Evolutionary conservation across 352 stramenopile genomes (phyloP), one percentile per base, ranked within the genome.

Genomic region (Phytophthora kernoviae): DNA sequence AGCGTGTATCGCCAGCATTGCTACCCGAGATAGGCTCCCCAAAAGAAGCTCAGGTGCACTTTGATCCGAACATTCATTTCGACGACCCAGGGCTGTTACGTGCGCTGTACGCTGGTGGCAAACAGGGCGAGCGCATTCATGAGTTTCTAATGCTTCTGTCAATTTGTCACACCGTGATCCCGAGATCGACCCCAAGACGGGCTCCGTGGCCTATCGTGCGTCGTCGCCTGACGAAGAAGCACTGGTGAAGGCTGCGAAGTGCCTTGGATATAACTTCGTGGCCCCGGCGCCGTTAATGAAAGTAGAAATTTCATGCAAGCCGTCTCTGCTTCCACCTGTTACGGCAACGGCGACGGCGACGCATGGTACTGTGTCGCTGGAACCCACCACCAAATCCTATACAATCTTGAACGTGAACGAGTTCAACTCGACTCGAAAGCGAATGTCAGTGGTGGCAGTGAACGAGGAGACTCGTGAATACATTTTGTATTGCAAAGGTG

Each of bases 401-500:
- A 83, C 69, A 24, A 79, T 93, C n/a, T 55, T 94, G 20, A 88
- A 92, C 60, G 76, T 94, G 21, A 88, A 88, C 53, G 84, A 94
- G 70, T 94, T 94, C 68, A 92, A 88, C 53, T 98, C 90, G 39
- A 83, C 97, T 21, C 77, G 97, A n/a, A 99, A 99, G 69, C 80
- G 97, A 46, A 99, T 99, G 97, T 98, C 93, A 11, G 90, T 99
- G 17, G 72, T 99, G 20, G 81, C 97, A 11, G 65, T 93, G 24
- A 81, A 80, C 32, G 68, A 75, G 0, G 59, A 77, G 4, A 73
- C 67, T 8, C 32, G 49, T 10, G 54, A 85, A 48, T 80, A 85
- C 21, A 43, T 88, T 34, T 58, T 92, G 24, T 89, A 88, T 46
- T 89, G 78, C 65, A 96, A 96, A 66, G 88, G 88, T 6, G 85